Base-by-base conservation (phyloP, 257 asterid species). In the Phtheirospermum japonicum region DNA sequence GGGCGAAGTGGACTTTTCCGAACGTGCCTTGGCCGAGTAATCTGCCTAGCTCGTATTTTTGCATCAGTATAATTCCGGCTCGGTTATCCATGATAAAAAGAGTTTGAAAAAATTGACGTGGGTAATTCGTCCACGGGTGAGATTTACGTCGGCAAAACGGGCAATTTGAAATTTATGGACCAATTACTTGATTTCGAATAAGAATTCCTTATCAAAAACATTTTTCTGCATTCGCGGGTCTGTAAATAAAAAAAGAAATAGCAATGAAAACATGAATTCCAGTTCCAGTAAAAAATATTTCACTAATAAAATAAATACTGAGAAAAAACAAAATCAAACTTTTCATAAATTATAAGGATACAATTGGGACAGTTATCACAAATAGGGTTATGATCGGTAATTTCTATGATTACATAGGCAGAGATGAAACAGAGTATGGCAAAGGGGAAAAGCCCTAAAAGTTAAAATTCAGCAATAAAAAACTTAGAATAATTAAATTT, bases 1-100 rank as follows among this genome's bases (percentile, higher is more conserved):
- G 77, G 0, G 75, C 95, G 46, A 75, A 75, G 59, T 71, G 82
- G 11, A 89, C 95, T 74, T 89, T 89, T 2, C 94, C 97, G 57
- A 89, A 89, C 10, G 95, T 74, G 5, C 97, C 97, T 78, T 82
- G 87, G 31, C 97, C 97, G 26, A 89, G 76, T 39, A 89, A 71
- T 71, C 91, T 82, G 30, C 97, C 97, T 16, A 86, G 19, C 57
- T 89, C 97, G 16, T 86, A 89, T 60, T 72, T 70, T 71, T 81
- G 76, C 97, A 89, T 79, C 75, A 89, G 52, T 31, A 86, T 45
- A 63, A 59, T 50, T 9, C 67, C 28, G 3, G 2, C 76, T 16
- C 59, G 84, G 30, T 58, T 69, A 53, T 70, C 96, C 96, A 23
- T 23, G 28, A 88, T 88, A 61, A 17, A 30, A 17, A 30, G 50